These are phyloP conservation scores for Pseudogymnoascus sp. DNA, from an alignment of 2,329 filamentous ascomycete species.

Conservation along the genomic window DNA sequence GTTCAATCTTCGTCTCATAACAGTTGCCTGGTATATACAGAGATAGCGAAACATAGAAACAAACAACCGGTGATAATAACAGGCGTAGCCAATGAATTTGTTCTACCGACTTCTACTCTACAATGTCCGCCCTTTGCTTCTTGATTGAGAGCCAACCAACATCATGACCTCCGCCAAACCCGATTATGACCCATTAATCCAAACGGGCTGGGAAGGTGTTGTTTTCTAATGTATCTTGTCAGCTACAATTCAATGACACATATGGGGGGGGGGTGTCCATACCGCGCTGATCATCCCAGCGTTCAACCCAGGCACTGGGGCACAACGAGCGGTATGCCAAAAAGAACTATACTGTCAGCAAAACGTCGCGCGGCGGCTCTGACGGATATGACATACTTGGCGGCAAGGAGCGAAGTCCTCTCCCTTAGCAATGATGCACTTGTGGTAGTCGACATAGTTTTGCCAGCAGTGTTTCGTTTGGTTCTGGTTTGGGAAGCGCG, in stretches of 20 bases:
- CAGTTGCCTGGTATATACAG: background rate
- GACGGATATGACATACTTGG: conserved; percentile 55
- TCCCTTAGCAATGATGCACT: conserved; percentile 97
- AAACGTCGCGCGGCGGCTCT: conserved; percentile 17
- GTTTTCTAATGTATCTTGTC: conserved; percentile 40
- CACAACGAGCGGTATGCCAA: conserved; percentile 95
- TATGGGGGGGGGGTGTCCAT: conserved; percentile 33
- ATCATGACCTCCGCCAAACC: background rate
- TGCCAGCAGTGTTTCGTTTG: conserved; percentile 99
- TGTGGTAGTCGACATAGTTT: conserved; percentile 99
- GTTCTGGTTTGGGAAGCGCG: conserved; percentile 97
- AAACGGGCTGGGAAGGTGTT: conserved; percentile 62
- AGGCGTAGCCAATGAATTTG: conserved; percentile 5
- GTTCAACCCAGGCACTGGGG: conserved; percentile 85
- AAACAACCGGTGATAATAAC: background rate
- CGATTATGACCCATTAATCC: conserved; percentile 35
- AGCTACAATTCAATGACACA: conserved; percentile 21
- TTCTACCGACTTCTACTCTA: conserved; percentile 9
- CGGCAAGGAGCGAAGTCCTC: conserved; percentile 96
- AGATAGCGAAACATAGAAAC: background rate
- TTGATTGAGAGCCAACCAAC: background rate
- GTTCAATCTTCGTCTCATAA: background rate
- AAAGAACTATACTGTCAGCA: conserved; percentile 62
- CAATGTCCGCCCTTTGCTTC: background rate
- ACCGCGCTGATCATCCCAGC: conserved; percentile 98